Conservation (phyloP, 2,329 filamentous ascomycete genomes). For the Aspergillus niger region DNA sequence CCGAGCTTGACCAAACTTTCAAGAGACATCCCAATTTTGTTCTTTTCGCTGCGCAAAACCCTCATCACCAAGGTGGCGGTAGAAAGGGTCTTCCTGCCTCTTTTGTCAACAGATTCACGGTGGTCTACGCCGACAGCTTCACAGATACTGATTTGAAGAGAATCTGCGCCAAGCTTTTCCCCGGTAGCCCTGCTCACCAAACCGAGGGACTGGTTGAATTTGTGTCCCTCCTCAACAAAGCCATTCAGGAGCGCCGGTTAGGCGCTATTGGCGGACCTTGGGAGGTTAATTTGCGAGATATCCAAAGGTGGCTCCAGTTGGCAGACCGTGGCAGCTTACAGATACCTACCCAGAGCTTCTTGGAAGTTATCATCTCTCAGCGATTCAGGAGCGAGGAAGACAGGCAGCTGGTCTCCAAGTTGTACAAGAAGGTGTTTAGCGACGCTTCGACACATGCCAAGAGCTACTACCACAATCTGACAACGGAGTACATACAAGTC, state of each 20-base stretch:
- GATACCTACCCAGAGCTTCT: slow-evolving; percentile 70
- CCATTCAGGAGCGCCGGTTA: slow-evolving; percentile 58
- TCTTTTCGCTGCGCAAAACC: slow-evolving; percentile 97
- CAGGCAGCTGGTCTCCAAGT: slow-evolving; percentile 61
- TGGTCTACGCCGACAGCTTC: slow-evolving; percentile 94
- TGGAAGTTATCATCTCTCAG: slow-evolving; percentile 80
- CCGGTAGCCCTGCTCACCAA: slow-evolving; percentile 59
- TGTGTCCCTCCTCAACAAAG: slow-evolving; percentile 74
- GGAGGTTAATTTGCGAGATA: slow-evolving; percentile 94
- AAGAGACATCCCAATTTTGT: slow-evolving; percentile 84
- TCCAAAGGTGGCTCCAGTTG: slow-evolving; percentile 81
- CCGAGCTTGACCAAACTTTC: slow-evolving; percentile 93
- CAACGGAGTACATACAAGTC: slow-evolving; percentile 68
- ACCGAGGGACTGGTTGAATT: slow-evolving; percentile 73
- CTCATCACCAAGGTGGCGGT: slow-evolving; percentile 93
- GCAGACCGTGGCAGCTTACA: slow-evolving; percentile 63
- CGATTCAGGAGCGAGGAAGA: slow-evolving; percentile 78
- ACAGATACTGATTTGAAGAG: slow-evolving; percentile 74
- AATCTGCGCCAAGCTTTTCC: slow-evolving; percentile 79
- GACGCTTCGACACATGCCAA: slow-evolving; percentile 44
- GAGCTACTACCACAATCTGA: slow-evolving; percentile 73
- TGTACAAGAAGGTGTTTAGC: slow-evolving; percentile 69
- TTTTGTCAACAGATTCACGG: slow-evolving; percentile 97
- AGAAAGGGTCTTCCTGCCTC: slow-evolving; percentile 92
- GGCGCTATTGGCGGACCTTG: slow-evolving; percentile 72